Evolutionary conservation across 2,329 filamentous ascomycete species (phyloP), one percentile per base, ranked within the genome.

Genomic region (Coleophoma crateriformis): DNA sequence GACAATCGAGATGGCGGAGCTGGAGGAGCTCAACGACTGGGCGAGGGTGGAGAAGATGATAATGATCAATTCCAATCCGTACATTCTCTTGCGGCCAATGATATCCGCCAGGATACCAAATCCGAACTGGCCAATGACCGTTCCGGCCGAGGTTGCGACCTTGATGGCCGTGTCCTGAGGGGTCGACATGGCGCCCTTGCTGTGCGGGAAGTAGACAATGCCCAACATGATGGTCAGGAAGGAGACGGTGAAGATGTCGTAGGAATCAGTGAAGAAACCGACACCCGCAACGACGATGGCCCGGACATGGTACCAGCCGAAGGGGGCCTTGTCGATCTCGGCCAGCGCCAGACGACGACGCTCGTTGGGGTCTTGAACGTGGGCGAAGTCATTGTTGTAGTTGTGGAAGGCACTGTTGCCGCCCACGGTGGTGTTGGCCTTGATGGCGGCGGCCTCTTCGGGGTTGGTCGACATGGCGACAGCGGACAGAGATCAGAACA

Each of bases 261-360:
- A 52, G 12, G 58, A 54, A 63, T 76, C 73, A 4, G 74, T 70
- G 49, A 76, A 71, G 60, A 76, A 76, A 12, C 73, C 73, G 14
- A 73, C 67, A 17, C 71, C 72, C 14, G 73, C 71, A 7, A 75
- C 73, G 27, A 41, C 15, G 38, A 87, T 78, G 50, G 87, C 85
- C 35, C 88, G 80, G 49, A 91, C 79, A 64, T 94, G 88, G 65
- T 89, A 89, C 87, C 87, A 91, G 62, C 88, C 85, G 52, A 91
- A 91, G 1, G 84, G 84, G 11, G 87, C 87, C 70, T 85, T 85
- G 73, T 91, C 88, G 57, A 92, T 86, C 68, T 91, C 85, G 33
- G 87, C 85, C 46, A 94, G 84, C 34, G 88, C 88, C 32, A 89
- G 81, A 54, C 88, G 81, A 57, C 88, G 80, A 48, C 88, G 84